Base-by-base conservation (phyloP, 257 asterid genomes). In the Prunella vulgaris region DNA sequence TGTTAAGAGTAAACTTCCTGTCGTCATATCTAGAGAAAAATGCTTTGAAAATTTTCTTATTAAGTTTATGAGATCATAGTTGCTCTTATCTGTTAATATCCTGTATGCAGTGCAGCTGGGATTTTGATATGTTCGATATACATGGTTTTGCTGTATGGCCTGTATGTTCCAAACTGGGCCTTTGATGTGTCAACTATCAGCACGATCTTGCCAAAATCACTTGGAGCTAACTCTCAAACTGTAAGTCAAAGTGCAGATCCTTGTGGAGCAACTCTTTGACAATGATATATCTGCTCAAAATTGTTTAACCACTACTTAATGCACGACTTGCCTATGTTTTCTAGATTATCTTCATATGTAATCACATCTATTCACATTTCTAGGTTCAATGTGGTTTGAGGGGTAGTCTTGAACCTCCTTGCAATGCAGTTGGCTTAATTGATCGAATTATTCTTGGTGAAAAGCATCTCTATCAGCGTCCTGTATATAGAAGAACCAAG, bases 381-480 rank as follows among this genome's bases (percentile, higher is more conserved):
- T 74, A 92, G 98, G 98, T 92, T 74, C 76, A 78, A 60, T 92
- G 98, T 78, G 93, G 87, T 64, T 61, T 83, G 67, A 86, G 87
- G 78, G 92, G 98, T 73, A 92, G 87, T 71, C 92, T 92, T n/a
- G 80, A 81, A 52, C 98, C 98, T 82, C 89, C 98, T 69, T 92
- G 98, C 84, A 92, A 89, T 67, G 96, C 87, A 22, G 96, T 89
- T 77, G 98, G 96, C 71, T 80, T 89, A 74, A 70, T 92, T 72
- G 98, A 92, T 85, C 83, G 96, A 59, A 76, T 75, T 60, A 24
- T 92, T 77, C 84, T 92, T 17, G 97, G 98, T 69, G 94, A 89
- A 78, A 79, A 74, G 17, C 98, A 92, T 84, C 84, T 92, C 38
- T 92, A 92, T 72, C 97, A 89, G 65, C 90, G 69, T 69, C 97